phyloP scores from a whole-genome alignment of 768 basidiomycete species.

The Suillus spraguei region DNA sequence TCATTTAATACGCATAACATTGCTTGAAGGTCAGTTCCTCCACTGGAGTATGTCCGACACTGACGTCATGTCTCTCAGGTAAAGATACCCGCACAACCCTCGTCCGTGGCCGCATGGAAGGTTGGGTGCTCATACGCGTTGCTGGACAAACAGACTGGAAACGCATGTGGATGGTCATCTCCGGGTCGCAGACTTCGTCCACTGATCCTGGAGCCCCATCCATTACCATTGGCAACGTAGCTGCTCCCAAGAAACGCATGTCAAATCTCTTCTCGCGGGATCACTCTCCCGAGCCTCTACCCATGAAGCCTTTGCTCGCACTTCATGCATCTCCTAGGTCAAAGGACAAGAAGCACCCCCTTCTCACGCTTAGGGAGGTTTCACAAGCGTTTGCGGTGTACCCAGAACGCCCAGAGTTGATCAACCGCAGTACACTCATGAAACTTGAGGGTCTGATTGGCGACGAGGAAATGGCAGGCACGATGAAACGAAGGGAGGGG shows the following conservation, averaged over 20 bases:
- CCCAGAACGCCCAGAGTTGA: conserved; percentile 92
- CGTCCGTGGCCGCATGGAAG: conserved; percentile 77
- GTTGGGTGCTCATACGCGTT: conserved; percentile 87
- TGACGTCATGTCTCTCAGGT: conserved; percentile 30
- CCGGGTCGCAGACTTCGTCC: conserved; percentile 39
- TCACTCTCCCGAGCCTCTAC: conserved; percentile 34
- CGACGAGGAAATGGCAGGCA: conserved; percentile 70
- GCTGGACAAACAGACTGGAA: conserved; percentile 99
- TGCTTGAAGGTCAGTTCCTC: conserved; percentile 46
- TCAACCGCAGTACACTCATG: conserved; percentile 86
- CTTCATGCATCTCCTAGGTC: conserved; percentile 67
- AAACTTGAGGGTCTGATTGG: conserved; percentile 89
- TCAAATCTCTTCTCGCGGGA: conserved; percentile 67
- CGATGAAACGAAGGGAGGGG: conserved; percentile 72
- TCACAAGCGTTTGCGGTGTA: conserved; percentile 94
- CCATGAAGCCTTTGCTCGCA: conserved; percentile 46
- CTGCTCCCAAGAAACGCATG: conserved; percentile 50
- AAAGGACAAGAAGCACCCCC: conserved; percentile 72
- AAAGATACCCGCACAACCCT: conserved; percentile 64
- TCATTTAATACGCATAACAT: conserved; percentile 82
- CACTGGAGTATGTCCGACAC: conserved; percentile 30
- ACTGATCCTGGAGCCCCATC: conserved; percentile 28
- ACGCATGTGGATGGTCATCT: conserved; percentile 81
- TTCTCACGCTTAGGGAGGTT: conserved; percentile 69
- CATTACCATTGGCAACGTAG: conserved; percentile 2